phyloP scores from a whole-genome alignment of 768 basidiomycete genomes.

The Xerocomus brunneocitrinus region DNA sequence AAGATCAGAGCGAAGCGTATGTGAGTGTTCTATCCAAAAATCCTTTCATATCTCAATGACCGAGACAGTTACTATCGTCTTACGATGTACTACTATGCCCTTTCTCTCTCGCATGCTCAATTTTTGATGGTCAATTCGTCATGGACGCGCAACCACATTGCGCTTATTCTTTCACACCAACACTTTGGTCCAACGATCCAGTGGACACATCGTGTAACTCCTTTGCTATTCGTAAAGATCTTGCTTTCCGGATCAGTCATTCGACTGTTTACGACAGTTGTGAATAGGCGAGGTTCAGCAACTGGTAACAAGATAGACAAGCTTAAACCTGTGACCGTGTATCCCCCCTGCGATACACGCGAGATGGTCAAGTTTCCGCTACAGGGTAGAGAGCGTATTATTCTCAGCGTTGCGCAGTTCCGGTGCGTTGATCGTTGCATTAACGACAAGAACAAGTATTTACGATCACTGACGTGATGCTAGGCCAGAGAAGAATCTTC shows the following conservation, averaged over 20 bases:
- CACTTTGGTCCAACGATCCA: constrained; percentile 46
- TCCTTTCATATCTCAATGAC: neutral
- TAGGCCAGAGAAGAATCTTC: constrained; percentile 94
- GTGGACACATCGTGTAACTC: constrained; percentile 38
- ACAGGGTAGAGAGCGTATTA: constrained; percentile 51
- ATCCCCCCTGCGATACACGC: constrained; percentile 88
- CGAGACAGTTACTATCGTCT: constrained; percentile 75
- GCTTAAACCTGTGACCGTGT: constrained; percentile 49
- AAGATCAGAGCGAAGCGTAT: constrained; percentile 22
- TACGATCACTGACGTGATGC: neutral
- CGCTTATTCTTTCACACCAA: constrained; percentile 58
- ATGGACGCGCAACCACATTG: constrained; percentile 87
- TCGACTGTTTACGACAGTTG: neutral
- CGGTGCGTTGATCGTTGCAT: constrained; percentile 43
- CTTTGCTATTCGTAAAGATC: constrained; percentile 38
- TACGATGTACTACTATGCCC: constrained; percentile 79
- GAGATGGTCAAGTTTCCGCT: constrained; percentile 59
- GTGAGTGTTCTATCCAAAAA: constrained; percentile 12
- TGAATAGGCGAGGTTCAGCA: neutral
- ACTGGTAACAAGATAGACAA: neutral
- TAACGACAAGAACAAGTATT: neutral
- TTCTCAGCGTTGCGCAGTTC: constrained; percentile 92
- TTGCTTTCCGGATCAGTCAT: constrained; percentile 7
- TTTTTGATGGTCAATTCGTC: constrained; percentile 93
- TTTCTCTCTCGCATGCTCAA: constrained; percentile 64